Conservation (phyloP, 164 flowering plant species). For the Cinnamomum micranthum region DNA sequence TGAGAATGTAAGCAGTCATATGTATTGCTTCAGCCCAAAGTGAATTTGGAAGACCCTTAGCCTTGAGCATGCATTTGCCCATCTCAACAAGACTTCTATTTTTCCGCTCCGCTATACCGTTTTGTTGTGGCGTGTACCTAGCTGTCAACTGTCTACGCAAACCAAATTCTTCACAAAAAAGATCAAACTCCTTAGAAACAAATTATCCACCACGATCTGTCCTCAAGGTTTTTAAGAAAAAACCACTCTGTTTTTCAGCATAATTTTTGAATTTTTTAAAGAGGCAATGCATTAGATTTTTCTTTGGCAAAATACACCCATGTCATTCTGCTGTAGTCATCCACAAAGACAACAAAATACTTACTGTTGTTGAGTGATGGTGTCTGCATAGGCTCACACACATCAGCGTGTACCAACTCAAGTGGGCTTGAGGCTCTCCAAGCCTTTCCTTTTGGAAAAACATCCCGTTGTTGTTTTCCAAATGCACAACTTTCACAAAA, state of each 20-base stretch:
- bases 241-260: slow-evolving; percentile 1
- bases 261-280: not conserved
- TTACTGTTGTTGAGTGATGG: not conserved
- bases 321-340: slow-evolving; percentile 1
- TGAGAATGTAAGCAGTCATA: not conserved
- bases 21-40: not conserved
- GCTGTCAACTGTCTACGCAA: not conserved
- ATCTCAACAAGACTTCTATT: not conserved
- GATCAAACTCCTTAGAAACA: not conserved
- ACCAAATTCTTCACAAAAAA: not conserved
- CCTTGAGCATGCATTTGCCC: not conserved
- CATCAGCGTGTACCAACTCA: not conserved
- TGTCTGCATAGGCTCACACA: slow-evolving; percentile 2
- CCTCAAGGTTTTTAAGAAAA: not conserved
- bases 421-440: not conserved
- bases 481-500: slow-evolving; percentile 4
- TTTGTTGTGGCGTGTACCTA: not conserved
- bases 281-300: not conserved
- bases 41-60: not conserved
- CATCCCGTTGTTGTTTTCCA: not conserved
- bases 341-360: not conserved
- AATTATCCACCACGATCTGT: slow-evolving; percentile 2
- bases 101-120: not conserved
- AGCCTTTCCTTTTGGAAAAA: not conserved
- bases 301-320: not conserved